These are phyloP conservation scores for Volvox carteri DNA, from an alignment of 163 green algal species.

Conservation along the genomic window DNA sequence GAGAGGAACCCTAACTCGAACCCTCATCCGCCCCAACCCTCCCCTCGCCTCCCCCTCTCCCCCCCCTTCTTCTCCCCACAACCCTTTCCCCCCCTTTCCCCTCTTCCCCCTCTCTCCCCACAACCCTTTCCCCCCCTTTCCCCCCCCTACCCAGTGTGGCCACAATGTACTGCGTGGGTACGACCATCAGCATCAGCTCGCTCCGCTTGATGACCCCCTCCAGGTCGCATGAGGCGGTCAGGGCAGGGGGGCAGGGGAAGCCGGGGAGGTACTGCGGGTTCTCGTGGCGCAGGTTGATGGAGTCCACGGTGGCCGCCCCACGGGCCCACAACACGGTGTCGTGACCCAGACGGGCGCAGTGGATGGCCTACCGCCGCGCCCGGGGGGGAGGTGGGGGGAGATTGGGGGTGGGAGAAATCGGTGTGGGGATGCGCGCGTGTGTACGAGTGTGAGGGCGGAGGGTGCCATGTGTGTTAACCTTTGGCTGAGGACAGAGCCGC, in stretches of 20 bases:
- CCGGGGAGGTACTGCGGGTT: constrained; percentile 80
- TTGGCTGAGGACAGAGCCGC: too few relatives aligned
- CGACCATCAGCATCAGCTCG: constrained; percentile 87
- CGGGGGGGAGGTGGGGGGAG: background rate
- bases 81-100: too few relatives aligned
- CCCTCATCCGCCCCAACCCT: too few relatives aligned
- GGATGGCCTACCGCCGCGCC: constrained; percentile 70
- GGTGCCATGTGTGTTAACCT: too few relatives aligned
- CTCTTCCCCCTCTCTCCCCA: background rate
- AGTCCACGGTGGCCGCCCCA: constrained; percentile 60
- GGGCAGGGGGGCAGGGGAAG: constrained; percentile 17
- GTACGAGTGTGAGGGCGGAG: background rate
- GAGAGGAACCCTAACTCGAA: too few relatives aligned
- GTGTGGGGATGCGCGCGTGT: too few relatives aligned
- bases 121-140: background rate
- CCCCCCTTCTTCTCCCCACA: background rate
- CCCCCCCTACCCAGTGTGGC: constrained; percentile 56
- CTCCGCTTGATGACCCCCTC: constrained; percentile 51
- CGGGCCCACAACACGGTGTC: constrained; percentile 80
- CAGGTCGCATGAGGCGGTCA: background rate
- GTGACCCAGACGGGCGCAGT: constrained; percentile 80
- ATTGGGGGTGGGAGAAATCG: too few relatives aligned
- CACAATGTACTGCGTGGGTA: constrained; percentile 89
- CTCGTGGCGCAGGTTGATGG: constrained; percentile 79
- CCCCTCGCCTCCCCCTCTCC: background rate